Percentiles rank a stretch among this genome's conserved stretches.
phyloP scores from a whole-genome alignment of 305 asterid genomes.

The Solanum aculeatissimum region DNA sequence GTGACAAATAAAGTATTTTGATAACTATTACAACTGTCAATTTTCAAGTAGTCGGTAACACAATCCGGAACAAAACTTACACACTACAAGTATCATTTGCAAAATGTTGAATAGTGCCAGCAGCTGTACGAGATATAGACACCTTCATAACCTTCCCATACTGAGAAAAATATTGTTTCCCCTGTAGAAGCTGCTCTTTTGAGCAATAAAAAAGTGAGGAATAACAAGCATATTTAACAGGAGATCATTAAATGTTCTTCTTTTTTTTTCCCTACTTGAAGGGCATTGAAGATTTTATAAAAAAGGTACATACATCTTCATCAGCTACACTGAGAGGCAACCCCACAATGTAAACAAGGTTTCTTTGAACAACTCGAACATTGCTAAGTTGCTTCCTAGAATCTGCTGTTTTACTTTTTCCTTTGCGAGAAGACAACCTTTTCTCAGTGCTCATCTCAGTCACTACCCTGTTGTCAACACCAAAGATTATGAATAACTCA shows the following conservation, averaged over 20 bases:
- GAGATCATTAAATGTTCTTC: neutral
- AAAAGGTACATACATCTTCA: slow-evolving; percentile 50
- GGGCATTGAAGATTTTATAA: neutral
- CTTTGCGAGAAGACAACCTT: slow-evolving; percentile 58
- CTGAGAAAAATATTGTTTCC: slow-evolving; percentile 69
- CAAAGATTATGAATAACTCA: slow-evolving; percentile 1
- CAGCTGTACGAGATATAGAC: slow-evolving; percentile 82
- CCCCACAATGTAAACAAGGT: slow-evolving; percentile 91
- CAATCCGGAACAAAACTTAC: slow-evolving; percentile 35
- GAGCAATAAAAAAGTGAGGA: slow-evolving; percentile 1
- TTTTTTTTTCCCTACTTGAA: neutral
- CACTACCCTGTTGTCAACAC: slow-evolving; percentile 44
- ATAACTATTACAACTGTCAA: neutral
- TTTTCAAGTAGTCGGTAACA: neutral
- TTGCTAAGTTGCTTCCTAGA: slow-evolving; percentile 86
- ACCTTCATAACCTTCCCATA: slow-evolving; percentile 92
- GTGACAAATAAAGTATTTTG: neutral
- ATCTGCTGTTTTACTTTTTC: slow-evolving; percentile 66
- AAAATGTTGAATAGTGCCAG: slow-evolving; percentile 90
- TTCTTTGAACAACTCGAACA: slow-evolving; percentile 84
- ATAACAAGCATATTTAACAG: neutral
- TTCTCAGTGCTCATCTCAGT: slow-evolving; percentile 41
- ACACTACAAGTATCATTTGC: slow-evolving; percentile 93
- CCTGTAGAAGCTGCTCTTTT: slow-evolving; percentile 62
- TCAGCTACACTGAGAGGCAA: slow-evolving; percentile 83